Evolutionary conservation across 306 rosid genomes (phyloP).

Genomic region (Pterocarpus macrocarpus): DNA sequence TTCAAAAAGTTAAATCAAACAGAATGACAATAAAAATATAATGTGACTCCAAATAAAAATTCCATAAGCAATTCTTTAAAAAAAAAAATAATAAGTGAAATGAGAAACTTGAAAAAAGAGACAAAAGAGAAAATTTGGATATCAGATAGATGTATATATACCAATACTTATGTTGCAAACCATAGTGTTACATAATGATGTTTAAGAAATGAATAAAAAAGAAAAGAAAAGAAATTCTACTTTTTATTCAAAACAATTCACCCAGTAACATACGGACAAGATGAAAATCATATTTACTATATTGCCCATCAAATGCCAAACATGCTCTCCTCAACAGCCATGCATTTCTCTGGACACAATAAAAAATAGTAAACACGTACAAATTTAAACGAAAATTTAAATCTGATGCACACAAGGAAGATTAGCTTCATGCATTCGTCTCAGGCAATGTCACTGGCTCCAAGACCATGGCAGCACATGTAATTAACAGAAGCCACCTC

Average conservation of each 20-base stretch:
- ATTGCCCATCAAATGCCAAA: neutral
- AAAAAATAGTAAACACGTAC: neutral
- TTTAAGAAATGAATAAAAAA: too few relatives aligned
- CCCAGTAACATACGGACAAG: neutral
- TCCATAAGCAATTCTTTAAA: too few relatives aligned
- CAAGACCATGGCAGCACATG: slow-evolving; percentile 41
- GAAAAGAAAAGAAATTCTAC: too few relatives aligned
- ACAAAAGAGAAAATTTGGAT: too few relatives aligned
- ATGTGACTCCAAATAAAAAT: too few relatives aligned
- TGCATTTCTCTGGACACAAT: neutral
- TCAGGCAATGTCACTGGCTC: slow-evolving; percentile 3
- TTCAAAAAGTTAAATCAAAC: too few relatives aligned
- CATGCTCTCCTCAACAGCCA: neutral
- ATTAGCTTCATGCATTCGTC: slow-evolving; percentile 7
- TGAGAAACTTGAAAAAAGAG: too few relatives aligned
- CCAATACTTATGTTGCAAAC: too few relatives aligned
- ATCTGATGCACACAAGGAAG: neutral
- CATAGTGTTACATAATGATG: too few relatives aligned
- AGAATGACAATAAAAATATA: too few relatives aligned
- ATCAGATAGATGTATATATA: too few relatives aligned
- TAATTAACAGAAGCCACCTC: slow-evolving; percentile 35
- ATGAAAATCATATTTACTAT: neutral
- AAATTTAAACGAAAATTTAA: neutral
- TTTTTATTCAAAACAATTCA: neutral
- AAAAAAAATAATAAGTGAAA: too few relatives aligned